Evolutionary conservation across 345 rosid species (phyloP).

Genomic region (Linum lewisii): DNA sequence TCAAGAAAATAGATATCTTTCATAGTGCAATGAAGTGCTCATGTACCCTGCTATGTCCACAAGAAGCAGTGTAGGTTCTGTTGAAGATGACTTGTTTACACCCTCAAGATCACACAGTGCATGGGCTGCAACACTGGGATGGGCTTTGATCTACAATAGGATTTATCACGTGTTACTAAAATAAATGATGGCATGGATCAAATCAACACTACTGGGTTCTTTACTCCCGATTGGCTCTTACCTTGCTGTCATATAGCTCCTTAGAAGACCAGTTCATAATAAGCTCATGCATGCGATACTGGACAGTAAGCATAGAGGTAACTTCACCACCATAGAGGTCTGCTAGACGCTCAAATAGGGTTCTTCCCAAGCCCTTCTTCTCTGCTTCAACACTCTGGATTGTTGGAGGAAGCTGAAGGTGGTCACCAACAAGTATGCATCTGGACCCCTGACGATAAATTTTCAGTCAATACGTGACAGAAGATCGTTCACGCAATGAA

Average conservation of each 20-base stretch:
- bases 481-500: background rate
- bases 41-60: conserved; percentile 76
- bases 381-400: conserved; percentile 92
- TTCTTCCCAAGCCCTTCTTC: conserved; percentile 83
- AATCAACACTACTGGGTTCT: too few relatives aligned
- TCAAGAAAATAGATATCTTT: too few relatives aligned
- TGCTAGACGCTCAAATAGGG: conserved; percentile 88
- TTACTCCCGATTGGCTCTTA: background rate
- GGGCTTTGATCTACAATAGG: conserved; percentile 58
- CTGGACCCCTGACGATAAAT: conserved; percentile 52
- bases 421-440: conserved; percentile 92
- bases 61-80: conserved; percentile 78
- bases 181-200: background rate
- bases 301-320: conserved; percentile 85
- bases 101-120: conserved; percentile 74
- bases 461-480: conserved; percentile 3
- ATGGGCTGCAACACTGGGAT: conserved; percentile 79
- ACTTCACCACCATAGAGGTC: conserved; percentile 72
- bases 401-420: conserved; percentile 96
- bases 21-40: background rate
- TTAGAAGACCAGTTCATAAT: conserved; percentile 95
- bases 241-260: conserved; percentile 79
- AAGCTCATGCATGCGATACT: conserved; percentile 96
- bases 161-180: background rate
- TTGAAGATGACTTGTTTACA: conserved; percentile 51